Evolutionary conservation across 306 rosid species (phyloP), one percentile per base, ranked within the genome.

Genomic region (Fragaria ananassa): DNA sequence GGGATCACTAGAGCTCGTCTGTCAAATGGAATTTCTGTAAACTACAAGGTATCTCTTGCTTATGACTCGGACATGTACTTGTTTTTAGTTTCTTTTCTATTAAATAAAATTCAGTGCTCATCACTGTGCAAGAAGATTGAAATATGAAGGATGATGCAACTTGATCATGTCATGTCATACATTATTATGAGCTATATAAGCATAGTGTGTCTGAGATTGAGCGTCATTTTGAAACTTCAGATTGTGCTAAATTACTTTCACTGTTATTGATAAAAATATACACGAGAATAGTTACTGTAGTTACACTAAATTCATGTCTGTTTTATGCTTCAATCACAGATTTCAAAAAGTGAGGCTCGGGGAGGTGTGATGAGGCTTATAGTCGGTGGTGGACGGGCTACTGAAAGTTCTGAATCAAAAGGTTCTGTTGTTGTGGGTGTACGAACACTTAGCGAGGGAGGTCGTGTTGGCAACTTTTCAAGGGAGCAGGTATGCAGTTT

Each of bases 401-500:
- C 91, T 82, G 99, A 95, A 89, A 82, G 87, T 83, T 80, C 91
- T 2, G 87, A 87, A 7, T 82, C 96, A 75, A 87, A 88, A 87
- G 97, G 99, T 78, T 90, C 99, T 68, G 99, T 95, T 79, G 96
- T 95, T 86, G 97, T 95, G 58, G 99, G 99, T 74, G 99, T 95
- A 83, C 88, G 99, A 77, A 95, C 99, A 71, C 97, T 95, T 71
- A 95, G 99, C 62, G 99, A 95, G 91, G 99, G 99, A 64, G 99
- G 99, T 35, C 96, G 99, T 69, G 99, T 95, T 67, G 99, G 99
- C 71, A 84, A 85, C 80, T 95, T 95, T 84, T 92, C 99, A 10
- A 91, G 99, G 87, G 97, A 95, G 88, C 99, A 95, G 96, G 99
- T 95, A 74, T 9, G 45, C 11, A 6, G 45, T 42, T 42, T 42